Base-by-base conservation (phyloP, 768 basidiomycete species). In the Tylopilus rubrobrunneus region DNA sequence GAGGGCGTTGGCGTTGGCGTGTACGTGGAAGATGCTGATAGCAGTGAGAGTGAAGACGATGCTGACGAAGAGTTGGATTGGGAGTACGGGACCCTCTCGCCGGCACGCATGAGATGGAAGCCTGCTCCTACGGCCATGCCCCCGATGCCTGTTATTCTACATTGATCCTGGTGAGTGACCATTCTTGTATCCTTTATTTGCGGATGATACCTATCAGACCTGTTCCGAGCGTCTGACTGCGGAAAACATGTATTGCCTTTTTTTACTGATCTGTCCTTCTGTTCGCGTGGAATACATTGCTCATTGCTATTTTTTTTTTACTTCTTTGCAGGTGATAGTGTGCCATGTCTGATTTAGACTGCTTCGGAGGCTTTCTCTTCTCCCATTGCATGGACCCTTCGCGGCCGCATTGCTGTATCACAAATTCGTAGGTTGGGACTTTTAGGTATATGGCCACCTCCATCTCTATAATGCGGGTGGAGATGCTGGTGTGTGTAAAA, bases 131-230 rank as follows among this genome's bases (percentile, higher is more conserved):
- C 85, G 0, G 73, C 81, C 7, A 74, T 83, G 68, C 86, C 86
- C 2, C 82, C 86, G 1, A 66, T 78, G 53, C 57, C 55, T 0
- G 23, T 64, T n/a, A 57, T 51, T 9, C 39, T 65, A 28, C 59
- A 60, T 48, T 57, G 64, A 68, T 53, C 21, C 19, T 41, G 56
- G 68, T 71, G 53, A 68, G 68, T 62, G 1, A 29, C 49, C 28
- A 57, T 61, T 62, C 45, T 49, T 50, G 8, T 42, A 21, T 36
- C 10, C 15, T 44, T 64, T 34, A 55, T 63, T 25, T 5, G 25
- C 62, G 72, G 86, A 89, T 86, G 87, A 87, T 74, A 80, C 63
- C 68, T 51, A 73, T 81, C 83, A 88, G 85, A 87, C 86, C 86
- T 88, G 85, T 89, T 83, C 87, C 74, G 84, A 89, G 68, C 73